These are phyloP conservation scores for Peltaster fructicola DNA, from an alignment of 2,329 filamentous ascomycete species.

Conservation along the genomic window DNA sequence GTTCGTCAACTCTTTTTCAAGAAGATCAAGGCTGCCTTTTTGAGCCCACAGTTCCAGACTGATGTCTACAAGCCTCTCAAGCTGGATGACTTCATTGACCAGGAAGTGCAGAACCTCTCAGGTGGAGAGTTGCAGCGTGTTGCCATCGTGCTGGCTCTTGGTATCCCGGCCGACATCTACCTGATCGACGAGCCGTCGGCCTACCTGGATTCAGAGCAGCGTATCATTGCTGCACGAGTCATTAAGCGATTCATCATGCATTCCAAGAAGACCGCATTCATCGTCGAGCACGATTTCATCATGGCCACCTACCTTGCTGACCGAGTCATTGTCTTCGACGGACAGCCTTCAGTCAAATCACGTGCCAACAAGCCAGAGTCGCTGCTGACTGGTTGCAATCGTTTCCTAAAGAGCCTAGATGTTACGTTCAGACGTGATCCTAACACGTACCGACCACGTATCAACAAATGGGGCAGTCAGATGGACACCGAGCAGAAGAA, in stretches of 20 bases:
- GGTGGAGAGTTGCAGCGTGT: conserved; percentile 99
- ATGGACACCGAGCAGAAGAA: conserved; percentile 96
- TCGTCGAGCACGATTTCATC: conserved; percentile 99
- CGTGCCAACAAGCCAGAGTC: conserved; percentile 83
- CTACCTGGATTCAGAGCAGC: conserved; percentile 97
- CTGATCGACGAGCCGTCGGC: conserved; percentile 94
- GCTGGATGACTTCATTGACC: conserved; percentile 97
- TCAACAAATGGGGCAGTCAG: conserved; percentile 94
- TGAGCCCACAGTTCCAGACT: conserved; percentile 96
- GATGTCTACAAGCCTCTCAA: conserved; percentile 99
- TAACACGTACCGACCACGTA: conserved; percentile 86
- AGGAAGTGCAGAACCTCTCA: conserved; percentile 97
- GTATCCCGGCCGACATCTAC: conserved; percentile 92
- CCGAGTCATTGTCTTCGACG: conserved; percentile 96
- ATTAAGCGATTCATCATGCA: conserved; percentile 99
- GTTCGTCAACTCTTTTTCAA: conserved; percentile 98
- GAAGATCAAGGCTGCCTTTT: conserved; percentile 93
- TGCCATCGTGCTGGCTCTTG: conserved; percentile 90
- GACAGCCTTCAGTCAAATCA: conserved; percentile 72
- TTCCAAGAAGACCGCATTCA: conserved; percentile 96
- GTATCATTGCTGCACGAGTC: conserved; percentile 90
- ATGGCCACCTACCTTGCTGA: conserved; percentile 77
- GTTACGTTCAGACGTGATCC: conserved; percentile 98
- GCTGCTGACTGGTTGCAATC: conserved; percentile 87
- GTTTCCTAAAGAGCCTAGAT: conserved; percentile 87